Evolutionary conservation across 2,329 filamentous ascomycete species (phyloP), one percentile per base, ranked within the genome.

Genomic region (Cladosporium sp.): DNA sequence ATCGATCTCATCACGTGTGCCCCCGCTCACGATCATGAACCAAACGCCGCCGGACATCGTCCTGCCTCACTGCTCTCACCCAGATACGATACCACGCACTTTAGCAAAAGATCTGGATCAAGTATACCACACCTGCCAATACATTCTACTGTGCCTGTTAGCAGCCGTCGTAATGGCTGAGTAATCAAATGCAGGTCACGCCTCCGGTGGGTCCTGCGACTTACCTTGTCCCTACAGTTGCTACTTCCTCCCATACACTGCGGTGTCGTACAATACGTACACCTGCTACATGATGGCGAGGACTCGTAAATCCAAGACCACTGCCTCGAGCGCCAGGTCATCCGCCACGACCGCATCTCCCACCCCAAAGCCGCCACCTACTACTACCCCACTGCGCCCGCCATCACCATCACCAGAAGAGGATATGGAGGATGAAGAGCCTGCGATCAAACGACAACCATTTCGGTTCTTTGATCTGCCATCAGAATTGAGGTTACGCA

Each of bases 381-480:
- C 55, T 34, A 14, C 50, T 20, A 37, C 55, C 14, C 67, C 67
- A 11, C 7, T 34, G 3, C 50, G 67, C 51, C 61, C 64, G 9
- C 54, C 63, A 8, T 70, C 67, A 22, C 68, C 66, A 9, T 42
- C 56, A 28, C 59, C 62, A 17, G 55, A 58, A 38, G 55, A 58
- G 28, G 43, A 42, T 25, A 43, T 43, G n/a, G 37, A 42, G 34
- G 54, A 55, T 47, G 59, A 55, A 40, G 59, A 61, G 47, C 39
- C 37, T 22, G 40, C 36, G 14, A 37, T 38, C 11, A 42, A 61
- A 4, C 64, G 54, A 43, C 56, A 67, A 55, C 79, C 83, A 0
- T 90, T 90, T 58, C 82, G 76, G 7, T 88, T 92, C 70, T 79
- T 91, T 59, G 76, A 82, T 30, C 76, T 92, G 1, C 88, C 89